Evolutionary conservation across 1,284 basidiomycete species (phyloP), one percentile per base, ranked within the genome.

Genomic region (Ustilago hordei): DNA sequence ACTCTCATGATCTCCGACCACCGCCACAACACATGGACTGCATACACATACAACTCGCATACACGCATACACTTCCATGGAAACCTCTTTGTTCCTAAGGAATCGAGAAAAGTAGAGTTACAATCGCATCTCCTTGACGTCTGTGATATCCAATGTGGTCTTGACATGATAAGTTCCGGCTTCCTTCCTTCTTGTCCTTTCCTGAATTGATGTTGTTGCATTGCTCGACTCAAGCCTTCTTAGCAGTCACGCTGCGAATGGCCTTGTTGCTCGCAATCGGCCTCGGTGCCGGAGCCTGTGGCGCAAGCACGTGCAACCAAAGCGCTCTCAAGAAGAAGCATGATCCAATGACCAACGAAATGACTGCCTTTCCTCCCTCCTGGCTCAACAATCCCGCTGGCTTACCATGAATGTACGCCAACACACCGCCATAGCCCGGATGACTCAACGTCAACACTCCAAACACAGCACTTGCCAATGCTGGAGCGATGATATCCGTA

Each of bases 401-500:
- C 38, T 55, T 41, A 11, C 39, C 43, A 38, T 71, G 50, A n/a
- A 76, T 43, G 13, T 52, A 50, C 12, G 48, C 43, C 34, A 75
- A 19, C 31, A 67, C 66, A 1, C 50, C 32, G 0, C 34, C 64
- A 31, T 79, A 80, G 6, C 59, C 52, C 0, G 75, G 73, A 36
- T 82, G 75, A 23, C 75, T 72, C 7, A 74, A 63, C 3, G 77
- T 79, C 4, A 72, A 43, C 12, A 79, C 56, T 13, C 76, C 74
- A 43, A 66, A 82, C 28, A 64, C 66, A 8, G 74, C 52, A 7
- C 69, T 64, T 8, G 79, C 80, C 35, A 81, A 15, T 8, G 80
- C 61, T 0, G 81, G 79, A 0, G 80, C 77, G 2, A 77, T 6
- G 39, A 83, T 73, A 35, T 83, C 81, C 17, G 77, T 76, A 7